phyloP scores from a whole-genome alignment of 2,329 filamentous ascomycete genomes.

The Chaetomium strumarium region DNA sequence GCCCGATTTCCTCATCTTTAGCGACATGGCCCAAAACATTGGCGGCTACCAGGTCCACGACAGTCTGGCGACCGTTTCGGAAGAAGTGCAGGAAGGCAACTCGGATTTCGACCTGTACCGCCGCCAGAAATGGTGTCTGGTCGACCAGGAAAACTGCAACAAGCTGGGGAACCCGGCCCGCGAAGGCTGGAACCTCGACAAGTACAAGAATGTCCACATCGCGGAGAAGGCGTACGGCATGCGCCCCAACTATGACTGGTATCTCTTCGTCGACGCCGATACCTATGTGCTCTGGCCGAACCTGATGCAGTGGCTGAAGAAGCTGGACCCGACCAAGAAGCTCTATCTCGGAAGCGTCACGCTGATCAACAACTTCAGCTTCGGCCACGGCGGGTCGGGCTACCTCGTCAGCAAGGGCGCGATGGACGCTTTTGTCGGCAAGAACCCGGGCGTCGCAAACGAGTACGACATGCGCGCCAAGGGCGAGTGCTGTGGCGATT shows the following conservation, averaged over 20 bases:
- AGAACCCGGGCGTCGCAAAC: conserved; percentile 39
- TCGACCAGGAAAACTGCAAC: conserved; percentile 41
- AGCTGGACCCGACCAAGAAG: conserved; percentile 37
- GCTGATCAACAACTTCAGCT: conserved; percentile 37
- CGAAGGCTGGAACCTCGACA: conserved; percentile 51
- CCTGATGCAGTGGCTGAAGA: conserved; percentile 42
- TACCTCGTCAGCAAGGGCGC: conserved; percentile 47
- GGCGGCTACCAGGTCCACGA: conserved; percentile 41
- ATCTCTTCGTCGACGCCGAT: conserved; percentile 54
- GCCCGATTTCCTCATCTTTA: conserved; percentile 51
- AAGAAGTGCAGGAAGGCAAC: conserved; percentile 39
- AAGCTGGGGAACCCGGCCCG: conserved; percentile 26
- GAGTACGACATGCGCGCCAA: conserved; percentile 39
- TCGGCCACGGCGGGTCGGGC: conserved; percentile 53
- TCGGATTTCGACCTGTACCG: conserved; percentile 46
- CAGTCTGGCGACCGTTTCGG: conserved; percentile 40
- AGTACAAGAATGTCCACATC: conserved; percentile 58
- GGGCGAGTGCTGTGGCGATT: conserved; percentile 46
- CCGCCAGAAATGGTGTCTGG: conserved; percentile 39
- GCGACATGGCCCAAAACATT: conserved; percentile 47
- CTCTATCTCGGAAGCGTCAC: conserved; percentile 48
- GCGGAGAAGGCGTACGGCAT: conserved; percentile 47
- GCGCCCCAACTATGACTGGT: conserved; percentile 51
- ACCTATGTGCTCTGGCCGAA: conserved; percentile 52
- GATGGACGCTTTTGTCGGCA: conserved; percentile 42